Conservation (phyloP, 176 grass and related monocot species). For the Triticum turgidum region DNA sequence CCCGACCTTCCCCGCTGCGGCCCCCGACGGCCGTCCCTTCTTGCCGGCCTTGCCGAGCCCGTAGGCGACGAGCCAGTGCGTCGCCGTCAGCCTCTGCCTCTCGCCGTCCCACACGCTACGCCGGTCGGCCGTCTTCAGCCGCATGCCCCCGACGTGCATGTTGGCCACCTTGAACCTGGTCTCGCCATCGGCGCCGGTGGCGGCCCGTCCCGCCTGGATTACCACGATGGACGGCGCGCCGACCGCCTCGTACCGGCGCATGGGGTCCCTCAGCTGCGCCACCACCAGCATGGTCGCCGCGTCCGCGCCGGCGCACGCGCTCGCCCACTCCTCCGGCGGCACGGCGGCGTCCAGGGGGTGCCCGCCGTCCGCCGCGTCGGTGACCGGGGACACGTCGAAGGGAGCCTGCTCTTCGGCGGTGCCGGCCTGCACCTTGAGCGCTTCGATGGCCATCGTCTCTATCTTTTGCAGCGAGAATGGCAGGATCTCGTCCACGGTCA, state of each 20-base stretch:
- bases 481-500: conserved; percentile 65
- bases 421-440: conserved; percentile 75
- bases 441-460: conserved; percentile 72
- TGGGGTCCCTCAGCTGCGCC: conserved; percentile 75
- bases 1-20: conserved; percentile 29
- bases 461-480: conserved; percentile 78
- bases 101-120: conserved; percentile 79
- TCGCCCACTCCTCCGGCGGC: conserved; percentile 63
- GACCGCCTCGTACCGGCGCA: conserved; percentile 80
- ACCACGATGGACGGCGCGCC: conserved; percentile 65
- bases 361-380: not conserved
- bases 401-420: conserved; percentile 65
- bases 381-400: conserved; percentile 52
- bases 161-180: conserved; percentile 66
- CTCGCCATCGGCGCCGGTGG: conserved; percentile 38
- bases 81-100: conserved; percentile 79
- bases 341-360: conserved; percentile 55
- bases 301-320: conserved; percentile 5
- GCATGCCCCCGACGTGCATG: conserved; percentile 73
- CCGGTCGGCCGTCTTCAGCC: conserved; percentile 42
- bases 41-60: conserved; percentile 65
- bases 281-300: conserved; percentile 53
- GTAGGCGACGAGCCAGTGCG: conserved; percentile 94
- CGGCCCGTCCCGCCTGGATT: conserved; percentile 54
- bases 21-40: conserved; percentile 37